Evolutionary conservation across 2,329 filamentous ascomycete genomes (phyloP).

Genomic region (Microsporum ferrugineum): DNA sequence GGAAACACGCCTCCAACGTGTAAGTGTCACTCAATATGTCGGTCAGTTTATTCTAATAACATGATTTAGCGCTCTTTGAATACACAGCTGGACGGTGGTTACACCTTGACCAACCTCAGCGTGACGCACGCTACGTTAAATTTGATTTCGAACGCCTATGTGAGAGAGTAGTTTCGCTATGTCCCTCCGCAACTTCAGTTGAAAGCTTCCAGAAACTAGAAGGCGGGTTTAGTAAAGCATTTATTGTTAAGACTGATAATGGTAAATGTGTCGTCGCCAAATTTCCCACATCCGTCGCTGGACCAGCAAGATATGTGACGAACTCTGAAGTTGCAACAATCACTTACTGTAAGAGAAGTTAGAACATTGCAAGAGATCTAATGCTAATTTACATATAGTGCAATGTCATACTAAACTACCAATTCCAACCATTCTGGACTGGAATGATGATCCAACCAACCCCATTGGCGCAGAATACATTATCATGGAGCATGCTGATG

Average conservation of each 20-base stretch:
- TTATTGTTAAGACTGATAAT: conserved; percentile 34
- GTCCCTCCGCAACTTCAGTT: conserved; percentile 27
- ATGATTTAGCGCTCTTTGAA: conserved; percentile 13
- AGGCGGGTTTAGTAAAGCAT: conserved; percentile 36
- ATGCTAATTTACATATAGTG: conserved; percentile 18
- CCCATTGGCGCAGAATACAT: conserved; percentile 30
- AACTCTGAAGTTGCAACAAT: conserved; percentile 33
- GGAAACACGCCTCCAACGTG: conserved; percentile 5
- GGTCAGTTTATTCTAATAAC: conserved; percentile 5
- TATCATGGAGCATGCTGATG: conserved; percentile 29
- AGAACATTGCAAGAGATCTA: neutral
- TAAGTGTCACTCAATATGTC: conserved; percentile 7
- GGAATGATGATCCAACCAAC: conserved; percentile 29
- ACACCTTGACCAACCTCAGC: conserved; percentile 26
- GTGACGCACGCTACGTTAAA: conserved; percentile 26
- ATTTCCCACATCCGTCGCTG: conserved; percentile 30
- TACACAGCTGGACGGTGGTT: conserved; percentile 32
- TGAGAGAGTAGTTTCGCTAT: conserved; percentile 26
- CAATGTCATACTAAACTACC: conserved; percentile 30
- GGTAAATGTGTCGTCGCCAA: conserved; percentile 29
- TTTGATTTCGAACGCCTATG: conserved; percentile 35
- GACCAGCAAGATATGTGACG: conserved; percentile 10
- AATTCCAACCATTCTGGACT: conserved; percentile 34
- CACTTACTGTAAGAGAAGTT: conserved; percentile 26
- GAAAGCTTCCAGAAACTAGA: conserved; percentile 34